Evolutionary conservation across 2,329 filamentous ascomycete genomes (phyloP).

Genomic region (Phaeophleospora eucalypticola): DNA sequence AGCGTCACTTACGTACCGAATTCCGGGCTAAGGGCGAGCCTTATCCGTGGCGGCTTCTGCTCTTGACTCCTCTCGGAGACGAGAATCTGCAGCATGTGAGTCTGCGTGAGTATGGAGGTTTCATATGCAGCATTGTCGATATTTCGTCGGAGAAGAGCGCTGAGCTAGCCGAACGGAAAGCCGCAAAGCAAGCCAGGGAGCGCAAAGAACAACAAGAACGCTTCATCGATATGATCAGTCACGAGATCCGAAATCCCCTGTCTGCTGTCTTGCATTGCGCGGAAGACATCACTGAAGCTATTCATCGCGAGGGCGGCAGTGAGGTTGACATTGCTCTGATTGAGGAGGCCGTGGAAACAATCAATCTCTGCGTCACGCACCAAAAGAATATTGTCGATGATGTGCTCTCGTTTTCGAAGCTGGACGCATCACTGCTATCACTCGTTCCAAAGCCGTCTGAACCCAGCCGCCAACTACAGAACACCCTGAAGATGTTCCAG

Average conservation of each 20-base stretch:
- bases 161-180: constrained; percentile 39
- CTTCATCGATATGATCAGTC: constrained; percentile 45
- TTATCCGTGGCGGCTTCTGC: constrained; percentile 39
- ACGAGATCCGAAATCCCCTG: constrained; percentile 37
- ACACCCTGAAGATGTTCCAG: constrained; percentile 34
- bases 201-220: constrained; percentile 44
- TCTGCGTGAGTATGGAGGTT: constrained; percentile 37
- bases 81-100: constrained; percentile 33
- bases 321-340: constrained; percentile 22
- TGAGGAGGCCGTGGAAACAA: constrained; percentile 31
- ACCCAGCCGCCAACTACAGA: constrained; percentile 25
- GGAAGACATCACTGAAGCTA: constrained; percentile 38
- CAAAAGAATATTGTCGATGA: constrained; percentile 42
- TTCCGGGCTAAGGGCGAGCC: constrained; percentile 37
- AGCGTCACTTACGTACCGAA: constrained; percentile 39
- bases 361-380: constrained; percentile 42
- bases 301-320: constrained; percentile 15
- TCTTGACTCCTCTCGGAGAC: constrained; percentile 41
- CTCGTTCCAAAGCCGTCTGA: constrained; percentile 26
- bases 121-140: constrained; percentile 45
- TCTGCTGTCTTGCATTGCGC: constrained; percentile 40
- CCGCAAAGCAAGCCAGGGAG: constrained; percentile 41
- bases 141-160: constrained; percentile 45
- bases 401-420: constrained; percentile 35
- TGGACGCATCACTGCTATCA: constrained; percentile 31